Evolutionary conservation across 208 protist species (phyloP), one percentile per base, ranked within the genome.

Genomic region (Wallacemonas sp.): DNA sequence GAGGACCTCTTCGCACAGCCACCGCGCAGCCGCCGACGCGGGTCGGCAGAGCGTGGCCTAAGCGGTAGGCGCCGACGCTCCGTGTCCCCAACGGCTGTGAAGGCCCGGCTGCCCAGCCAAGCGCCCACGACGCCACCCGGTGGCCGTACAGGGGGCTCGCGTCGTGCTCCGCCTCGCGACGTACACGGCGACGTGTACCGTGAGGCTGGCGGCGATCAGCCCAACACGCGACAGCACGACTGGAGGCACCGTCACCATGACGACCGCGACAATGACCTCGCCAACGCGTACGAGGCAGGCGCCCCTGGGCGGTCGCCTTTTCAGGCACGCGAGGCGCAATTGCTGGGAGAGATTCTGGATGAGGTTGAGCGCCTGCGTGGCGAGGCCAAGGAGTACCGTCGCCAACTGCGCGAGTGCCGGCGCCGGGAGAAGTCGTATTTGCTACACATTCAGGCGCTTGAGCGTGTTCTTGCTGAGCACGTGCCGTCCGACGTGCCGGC

Each of bases 351-450:
- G 39, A 62, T 62, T 30, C 41, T 62, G 38, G 24, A 4, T 12
- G 56, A 62, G 34, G 56, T 62, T 17, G 56, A 62, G 56, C 51
- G 51, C 17, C 51, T 58, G 51, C 51, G 51, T 58, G 51, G 33
- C 14, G 51, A 58, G 51, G 51, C 51, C 28, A 58, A 58, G 51
- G 30, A 58, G 28, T 31, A 58, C 30, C 51, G 51, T 9, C 51
- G 51, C 4, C 51, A 58, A 19, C 51, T 58, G 30, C 51, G 51
- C 31, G 51, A 58, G 28, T 58, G 22, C 26, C 33, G 56, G 6
- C 41, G 41, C 5, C 56, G 56, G 0, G 56, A 62, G n/a, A 62
- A 62, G 24, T 45, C 56, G 38, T 58, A 58, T 19, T 14, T 39
- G 12, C 51, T 58, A 9, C 56, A 49, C 56, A 62, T 49, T n/a